Base-by-base conservation (phyloP, 495 filamentous ascomycete species). In the Articulospora tetracladia region DNA sequence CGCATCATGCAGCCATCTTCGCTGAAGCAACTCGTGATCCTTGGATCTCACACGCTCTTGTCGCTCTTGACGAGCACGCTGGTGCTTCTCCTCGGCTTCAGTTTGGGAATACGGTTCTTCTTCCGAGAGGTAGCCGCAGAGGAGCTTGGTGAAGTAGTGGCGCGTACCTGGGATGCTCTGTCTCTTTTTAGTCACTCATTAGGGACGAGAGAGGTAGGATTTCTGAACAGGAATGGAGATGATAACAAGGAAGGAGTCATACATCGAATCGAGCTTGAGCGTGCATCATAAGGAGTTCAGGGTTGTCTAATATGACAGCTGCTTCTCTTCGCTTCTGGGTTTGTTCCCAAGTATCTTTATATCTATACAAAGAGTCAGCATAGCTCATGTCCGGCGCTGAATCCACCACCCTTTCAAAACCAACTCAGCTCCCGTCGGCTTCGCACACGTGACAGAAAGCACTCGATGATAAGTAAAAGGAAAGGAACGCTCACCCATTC, bases 211-310 rank as follows among this genome's bases (percentile, higher is more conserved):
- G n/a, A 12, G 2, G 26, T 1, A 28, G 24, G 34, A 30, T 17
- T 1, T 27, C 6, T n/a, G 17, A 10, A 20, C 22, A 26, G 20
- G 59, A 13, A 27, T 39, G 52, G 44, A 17, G 19, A 36, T 19
- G 20, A 22, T 19, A 57, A 30, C 25, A 34, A 39, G 28, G n/a
- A 17, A 7, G 50, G 13, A 24, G 67, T 22, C 72, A 64, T 68
- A 82, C 79, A 46, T 77, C 72, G 50, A 67, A 72, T 34, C 75
- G 74, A 34, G 73, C 69, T 55, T 78, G 70, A 15, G 79, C 74
- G 26, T 77, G 74, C 77, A 82, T 82, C 73, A 80, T 79, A 24
- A 83, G 67, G 55, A 79, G 60, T 58, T 83, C 80, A 0, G 79
- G 79, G 50, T 62, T 77, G 50, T 80, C 74, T 0, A 83, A 68